These are phyloP conservation scores for Furcasterigmium sp. DNA, from an alignment of 2,329 filamentous ascomycete species.

Conservation along the genomic window DNA sequence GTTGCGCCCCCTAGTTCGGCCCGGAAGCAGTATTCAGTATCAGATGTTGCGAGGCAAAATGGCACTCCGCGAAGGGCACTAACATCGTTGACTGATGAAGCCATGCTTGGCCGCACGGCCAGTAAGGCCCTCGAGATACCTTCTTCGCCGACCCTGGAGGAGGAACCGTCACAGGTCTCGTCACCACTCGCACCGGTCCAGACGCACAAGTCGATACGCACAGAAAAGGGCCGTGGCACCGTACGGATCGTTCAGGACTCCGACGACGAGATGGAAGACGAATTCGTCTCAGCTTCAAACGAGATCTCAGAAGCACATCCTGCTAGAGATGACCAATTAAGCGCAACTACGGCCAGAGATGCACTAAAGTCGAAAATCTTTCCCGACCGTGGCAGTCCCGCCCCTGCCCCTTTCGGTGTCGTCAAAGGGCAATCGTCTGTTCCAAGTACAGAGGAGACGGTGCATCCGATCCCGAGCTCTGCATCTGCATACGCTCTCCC, in stretches of 20 bases:
- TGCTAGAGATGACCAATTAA: no score
- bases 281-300: slow-evolving; percentile 38
- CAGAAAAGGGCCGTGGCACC: no score
- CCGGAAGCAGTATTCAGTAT: slow-evolving; percentile 12
- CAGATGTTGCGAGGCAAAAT: slow-evolving; percentile 2
- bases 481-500: slow-evolving; percentile 11
- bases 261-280: slow-evolving; percentile 54
- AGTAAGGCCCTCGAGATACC: slow-evolving; percentile 12
- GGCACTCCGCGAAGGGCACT: slow-evolving; percentile 7
- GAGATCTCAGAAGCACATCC: no score
- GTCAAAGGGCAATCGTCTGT: no score
- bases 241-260: slow-evolving; percentile 46
- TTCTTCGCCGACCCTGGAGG: slow-evolving; percentile 6
- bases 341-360: no score
- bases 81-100: slow-evolving; percentile 1
- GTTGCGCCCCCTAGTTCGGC: no score
- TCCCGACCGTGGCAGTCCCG: no score
- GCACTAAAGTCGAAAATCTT: no score
- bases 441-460: no score
- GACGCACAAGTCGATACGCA: no score
- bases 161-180: not conserved
- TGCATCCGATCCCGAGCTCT: no score
- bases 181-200: not conserved
- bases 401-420: no score
- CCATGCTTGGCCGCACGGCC: slow-evolving; percentile 12